Base-by-base conservation (phyloP, 2,329 filamentous ascomycete genomes). In the Fusarium napiforme region DNA sequence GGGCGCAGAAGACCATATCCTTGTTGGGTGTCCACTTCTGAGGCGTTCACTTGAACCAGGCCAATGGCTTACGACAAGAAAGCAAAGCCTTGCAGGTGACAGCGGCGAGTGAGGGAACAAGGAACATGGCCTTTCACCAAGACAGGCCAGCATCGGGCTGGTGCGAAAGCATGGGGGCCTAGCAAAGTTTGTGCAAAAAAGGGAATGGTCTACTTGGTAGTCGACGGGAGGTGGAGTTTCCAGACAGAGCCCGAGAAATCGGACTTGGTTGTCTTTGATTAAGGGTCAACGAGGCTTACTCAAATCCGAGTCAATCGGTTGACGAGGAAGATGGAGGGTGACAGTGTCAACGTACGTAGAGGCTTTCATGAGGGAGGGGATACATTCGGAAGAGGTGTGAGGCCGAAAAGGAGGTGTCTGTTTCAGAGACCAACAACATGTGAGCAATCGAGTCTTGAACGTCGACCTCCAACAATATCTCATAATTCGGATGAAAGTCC, bases 281-380 rank as follows among this genome's bases (percentile, higher is more conserved):
- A 78, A 78, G 76, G 76, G 76, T 78, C 73, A 72, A 71, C 76
- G 73, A 78, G 76, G 76, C 76, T 78, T 78, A 73, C 55, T 69
- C 60, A 70, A 62, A 62, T 69, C 57, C 36, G 56, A 73, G 52
- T 69, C 62, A 72, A 62, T 69, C 60, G 36, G 59, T 52, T 74
- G 61, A 50, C 59, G 64, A 77, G 64, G 47, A 67, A 69, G 64
- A 64, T 75, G 66, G 62, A 69, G 65, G 70, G 69, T 63, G 64
- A 53, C 56, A 55, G 46, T 57, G 62, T 68, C 59, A 61, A 67
- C 64, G 58, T 62, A 49, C 64, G 58, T 62, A 49, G 60, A 64
- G 55, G 50, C 56, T 63, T 23, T 53, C 66, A 63, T 49, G 50
- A 66, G 50, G 57, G 61, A 50, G 30, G 30, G 46, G 46, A 34